Evolutionary conservation across 805 yeast species (phyloP), one percentile per base, ranked within the genome.

Genomic region (Pichia heedii): DNA sequence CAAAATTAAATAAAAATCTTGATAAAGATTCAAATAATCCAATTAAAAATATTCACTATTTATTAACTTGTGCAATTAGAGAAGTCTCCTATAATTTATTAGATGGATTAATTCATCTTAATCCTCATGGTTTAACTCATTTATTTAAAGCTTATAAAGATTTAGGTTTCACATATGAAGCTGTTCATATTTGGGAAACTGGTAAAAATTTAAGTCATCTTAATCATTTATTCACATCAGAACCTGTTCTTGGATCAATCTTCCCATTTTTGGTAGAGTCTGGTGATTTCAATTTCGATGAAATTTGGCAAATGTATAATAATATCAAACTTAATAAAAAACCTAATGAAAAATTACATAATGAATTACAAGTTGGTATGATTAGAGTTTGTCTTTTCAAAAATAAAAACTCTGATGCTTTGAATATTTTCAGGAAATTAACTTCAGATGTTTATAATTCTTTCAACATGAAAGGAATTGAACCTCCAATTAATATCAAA

Each of bases 351-450:
- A 55, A 55, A 15, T 52, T 67, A 32, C 66, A 66, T 49, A 68
- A 66, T 43, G 76, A 76, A 41, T 69, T 85, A 44, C 70, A 76
- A 40, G 76, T 77, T 37, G 83, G 89, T 40, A 78, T 85, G 76
- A 83, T 87, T 44, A 74, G 81, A 57, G 82, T 84, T 21, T 77
- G 87, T 47, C 65, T 86, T 24, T 67, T 71, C 36, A 81, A 81
- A 27, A 77, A 78, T 41, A 81, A 79, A 54, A 76, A 77, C 46
- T 68, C 77, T 36, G 72, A 76, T 52, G 94, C 89, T 5, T 66
- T 85, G 47, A 73, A 73, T 45, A 66, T 76, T 40, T 81, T 84
- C 60, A 79, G 76, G 56, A 71, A 72, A 39, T 64, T 84, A 48
- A 76, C 83, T 51, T 68, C 70, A 36, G 69, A 69, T 36, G 70